Evolutionary conservation across 768 basidiomycete genomes (phyloP), one percentile per base, ranked within the genome.

Genomic region (Russula olivacea): DNA sequence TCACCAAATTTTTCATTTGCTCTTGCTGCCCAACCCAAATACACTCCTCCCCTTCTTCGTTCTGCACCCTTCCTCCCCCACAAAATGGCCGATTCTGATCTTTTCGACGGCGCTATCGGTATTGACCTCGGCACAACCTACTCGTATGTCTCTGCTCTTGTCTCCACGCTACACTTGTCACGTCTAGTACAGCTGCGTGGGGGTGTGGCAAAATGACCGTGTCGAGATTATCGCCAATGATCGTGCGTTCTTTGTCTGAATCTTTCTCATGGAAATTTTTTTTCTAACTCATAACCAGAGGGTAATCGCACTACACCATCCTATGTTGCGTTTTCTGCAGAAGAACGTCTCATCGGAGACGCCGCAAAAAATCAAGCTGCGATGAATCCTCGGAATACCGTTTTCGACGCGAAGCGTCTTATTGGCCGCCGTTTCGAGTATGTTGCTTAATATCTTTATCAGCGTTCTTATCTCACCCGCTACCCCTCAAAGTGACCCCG

Each of bases 191-290:
- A 96, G 93, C 53, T 98, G 95, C 76, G 96, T 98, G 71, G 96
- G 93, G 81, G 94, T 98, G 73, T 98, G 95, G 95, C 93, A 96
- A 84, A 94, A 97, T 77, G 96, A 98, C 84, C 93, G 96, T 72
- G 95, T 98, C 72, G 95, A 98, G 78, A 98, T 98, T 81, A 98
- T 98, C 75, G 89, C 92, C 80, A 94, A 94, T 72, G 92, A 94
- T 83, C 92, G 89, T 92, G 70, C 76, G 90, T 80, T 53, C 58
- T 59, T 61, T 58, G 58, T 11, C 55, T 34, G 23, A 41, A n/a
- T 43, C 51, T 59, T 45, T 11, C 15, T 19, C 52, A 11, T 36
- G 21, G 10, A 14, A 12, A 51, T 59, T 66, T 67, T 51, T 57
- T 48, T 48, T 23, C n/a, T 65, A 34, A 19, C 19, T 52, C 17